A percentile compares a stretch with the other conserved stretches of the same genome.
Evolutionary conservation across 768 basidiomycete genomes (phyloP).

Genomic region (Xerocomellus chrysenteron): DNA sequence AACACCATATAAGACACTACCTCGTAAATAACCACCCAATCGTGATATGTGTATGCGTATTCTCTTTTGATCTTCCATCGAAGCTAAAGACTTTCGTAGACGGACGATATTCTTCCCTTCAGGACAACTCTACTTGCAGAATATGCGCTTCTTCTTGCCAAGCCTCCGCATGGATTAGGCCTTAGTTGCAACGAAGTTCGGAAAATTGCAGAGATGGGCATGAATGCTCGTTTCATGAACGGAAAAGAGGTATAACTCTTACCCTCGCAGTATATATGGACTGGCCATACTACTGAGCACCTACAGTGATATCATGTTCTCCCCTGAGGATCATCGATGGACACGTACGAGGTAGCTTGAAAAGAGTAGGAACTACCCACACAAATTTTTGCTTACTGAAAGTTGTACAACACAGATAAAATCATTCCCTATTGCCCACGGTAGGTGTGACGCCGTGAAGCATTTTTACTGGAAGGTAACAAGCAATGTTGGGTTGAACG

Average conservation of each 20-base stretch:
- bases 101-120: slow-evolving; percentile 81
- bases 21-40: slow-evolving; percentile 64
- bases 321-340: background rate
- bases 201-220: slow-evolving; percentile 58
- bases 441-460: background rate
- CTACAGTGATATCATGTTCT: background rate
- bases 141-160: slow-evolving; percentile 76
- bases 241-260: background rate
- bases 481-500: no score
- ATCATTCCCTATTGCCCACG: background rate
- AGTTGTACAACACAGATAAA: background rate
- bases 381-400: background rate
- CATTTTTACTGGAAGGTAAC: background rate
- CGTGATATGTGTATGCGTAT: slow-evolving; percentile 62
- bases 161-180: slow-evolving; percentile 70
- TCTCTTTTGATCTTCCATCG: background rate
- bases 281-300: background rate
- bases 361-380: background rate
- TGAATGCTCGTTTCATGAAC: slow-evolving; percentile 37
- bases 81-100: slow-evolving; percentile 42
- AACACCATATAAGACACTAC: slow-evolving; percentile 72
- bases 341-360: background rate
- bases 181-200: slow-evolving; percentile 56
- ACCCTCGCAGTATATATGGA: background rate
- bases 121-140: slow-evolving; percentile 71